Evolutionary conservation across 768 basidiomycete species (phyloP), one percentile per base, ranked within the genome.

Genomic region (Boletus rufocinnamomeus): DNA sequence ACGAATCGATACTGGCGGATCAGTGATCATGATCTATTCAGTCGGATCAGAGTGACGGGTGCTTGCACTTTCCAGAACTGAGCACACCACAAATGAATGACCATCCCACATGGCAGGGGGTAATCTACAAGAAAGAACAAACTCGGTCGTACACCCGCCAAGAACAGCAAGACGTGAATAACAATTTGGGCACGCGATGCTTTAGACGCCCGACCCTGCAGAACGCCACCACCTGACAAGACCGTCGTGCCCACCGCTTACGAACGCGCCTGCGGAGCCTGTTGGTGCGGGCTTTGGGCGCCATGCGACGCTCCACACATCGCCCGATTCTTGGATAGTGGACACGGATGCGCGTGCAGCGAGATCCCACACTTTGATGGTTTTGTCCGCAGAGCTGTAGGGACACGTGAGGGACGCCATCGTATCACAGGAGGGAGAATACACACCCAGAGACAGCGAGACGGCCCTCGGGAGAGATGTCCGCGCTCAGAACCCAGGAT

Each of bases 291-390:
- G 78, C 65, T 79, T 82, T 7, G 89, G 89, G 38, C 85, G 77
- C 91, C 92, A 93, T 6, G 88, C 84, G 2, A 93, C 89, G 16
- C 84, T 79, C 92, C 92, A 94, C 2, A 94, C 88, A 65, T 93
- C 91, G 23, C 87, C 87, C 1, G 83, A 82, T 54, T 93, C 91
- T 68, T 88, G 84, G 7, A 89, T 78, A 0, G 90, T 93, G 23
- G 87, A 89, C 21, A 93, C 90, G 13, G 84, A 84, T 1, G 85
- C 77, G 6, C 90, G 85, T 7, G 89, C 82, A 4, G 79, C 82
- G 52, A 93, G 81, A 65, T 95, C 93, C 93, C 93, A 95, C 9
- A 94, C 84, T 67, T 92, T 93, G 61, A 92, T 84, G 1, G 84
- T 87, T 72, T 89, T 91, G 72, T 95, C 93, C 13, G 91, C 87